Percentiles rank a stretch among this genome's conserved stretches.
Conservation (phyloP, 768 basidiomycete genomes). For the Tricholoma furcatifolium region DNA sequence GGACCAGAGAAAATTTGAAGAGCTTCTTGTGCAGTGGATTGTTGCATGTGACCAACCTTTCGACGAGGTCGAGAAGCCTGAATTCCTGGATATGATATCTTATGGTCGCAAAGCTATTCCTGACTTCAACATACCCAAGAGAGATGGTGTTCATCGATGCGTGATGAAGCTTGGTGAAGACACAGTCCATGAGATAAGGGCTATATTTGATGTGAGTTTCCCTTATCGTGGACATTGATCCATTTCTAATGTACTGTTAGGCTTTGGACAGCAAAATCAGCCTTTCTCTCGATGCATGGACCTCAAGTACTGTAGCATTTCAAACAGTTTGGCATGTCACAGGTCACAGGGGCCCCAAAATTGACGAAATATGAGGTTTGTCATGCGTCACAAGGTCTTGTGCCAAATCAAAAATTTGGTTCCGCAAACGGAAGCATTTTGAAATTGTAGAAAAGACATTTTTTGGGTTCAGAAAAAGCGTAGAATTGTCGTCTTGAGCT, state of each 20-base stretch:
- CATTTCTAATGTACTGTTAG: conserved; percentile 5
- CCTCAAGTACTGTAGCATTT: too few relatives aligned
- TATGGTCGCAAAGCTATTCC: not conserved
- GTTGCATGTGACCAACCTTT: conserved; percentile 8
- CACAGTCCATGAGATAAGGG: conserved; percentile 5
- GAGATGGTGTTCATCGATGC: conserved; percentile 1
- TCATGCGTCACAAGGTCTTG: too few relatives aligned
- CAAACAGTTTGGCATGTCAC: too few relatives aligned
- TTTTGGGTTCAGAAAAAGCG: too few relatives aligned
- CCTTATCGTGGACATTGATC: not conserved
- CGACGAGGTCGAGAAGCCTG: conserved; percentile 10
- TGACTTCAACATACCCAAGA: not conserved
- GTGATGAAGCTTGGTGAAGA: conserved; percentile 19
- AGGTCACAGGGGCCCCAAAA: too few relatives aligned
- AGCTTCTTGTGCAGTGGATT: conserved; percentile 10
- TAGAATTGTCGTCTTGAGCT: too few relatives aligned
- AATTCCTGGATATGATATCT: conserved; percentile 14
- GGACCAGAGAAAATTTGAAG: conserved; percentile 17
- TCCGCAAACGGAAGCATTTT: too few relatives aligned
- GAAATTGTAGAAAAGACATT: too few relatives aligned
- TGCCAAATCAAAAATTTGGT: too few relatives aligned
- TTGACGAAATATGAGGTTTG: too few relatives aligned
- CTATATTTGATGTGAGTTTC: conserved; percentile 17
- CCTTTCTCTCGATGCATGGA: conserved; percentile 23
- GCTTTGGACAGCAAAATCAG: conserved; percentile 12